These are phyloP conservation scores for Pythium rhizo-oryzae DNA, from an alignment of 352 stramenopile species.

Conservation along the genomic window DNA sequence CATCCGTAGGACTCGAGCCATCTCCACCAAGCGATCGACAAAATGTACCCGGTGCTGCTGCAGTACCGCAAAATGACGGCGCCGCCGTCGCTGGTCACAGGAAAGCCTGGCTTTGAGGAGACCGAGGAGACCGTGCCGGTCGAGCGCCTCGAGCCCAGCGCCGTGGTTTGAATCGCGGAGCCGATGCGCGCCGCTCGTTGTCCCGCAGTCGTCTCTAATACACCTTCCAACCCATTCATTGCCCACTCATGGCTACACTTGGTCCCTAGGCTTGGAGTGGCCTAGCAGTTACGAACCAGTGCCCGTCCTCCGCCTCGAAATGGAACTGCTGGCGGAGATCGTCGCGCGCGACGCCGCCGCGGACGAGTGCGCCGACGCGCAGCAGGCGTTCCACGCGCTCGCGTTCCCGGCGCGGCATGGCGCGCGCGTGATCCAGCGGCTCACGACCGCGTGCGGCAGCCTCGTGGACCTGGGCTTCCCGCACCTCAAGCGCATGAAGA, in stretches of 20 bases:
- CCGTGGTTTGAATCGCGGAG: constrained; percentile 41
- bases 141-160: constrained; percentile 61
- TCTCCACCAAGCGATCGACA: constrained; percentile 68
- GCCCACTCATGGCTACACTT: background rate
- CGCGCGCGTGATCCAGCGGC: constrained; percentile 66
- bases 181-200: background rate
- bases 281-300: constrained; percentile 19
- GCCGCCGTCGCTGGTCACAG: constrained; percentile 68
- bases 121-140: constrained; percentile 49
- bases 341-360: constrained; percentile 30
- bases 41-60: constrained; percentile 72
- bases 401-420: constrained; percentile 67
- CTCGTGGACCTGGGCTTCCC: constrained; percentile 65
- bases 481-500: constrained; percentile 87
- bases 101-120: constrained; percentile 68
- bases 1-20: constrained; percentile 39
- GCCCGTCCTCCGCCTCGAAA: background rate
- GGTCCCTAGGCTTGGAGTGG: background rate
- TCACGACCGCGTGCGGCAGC: constrained; percentile 49
- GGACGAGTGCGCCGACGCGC: constrained; percentile 40
- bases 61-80: constrained; percentile 76
- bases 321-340: constrained; percentile 47
- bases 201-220: background rate
- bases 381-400: constrained; percentile 73
- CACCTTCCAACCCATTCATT: background rate